Percentiles rank a stretch among this genome's conserved stretches.
Conservation (phyloP, 768 basidiomycete genomes). For the Amanita rubescens region DNA sequence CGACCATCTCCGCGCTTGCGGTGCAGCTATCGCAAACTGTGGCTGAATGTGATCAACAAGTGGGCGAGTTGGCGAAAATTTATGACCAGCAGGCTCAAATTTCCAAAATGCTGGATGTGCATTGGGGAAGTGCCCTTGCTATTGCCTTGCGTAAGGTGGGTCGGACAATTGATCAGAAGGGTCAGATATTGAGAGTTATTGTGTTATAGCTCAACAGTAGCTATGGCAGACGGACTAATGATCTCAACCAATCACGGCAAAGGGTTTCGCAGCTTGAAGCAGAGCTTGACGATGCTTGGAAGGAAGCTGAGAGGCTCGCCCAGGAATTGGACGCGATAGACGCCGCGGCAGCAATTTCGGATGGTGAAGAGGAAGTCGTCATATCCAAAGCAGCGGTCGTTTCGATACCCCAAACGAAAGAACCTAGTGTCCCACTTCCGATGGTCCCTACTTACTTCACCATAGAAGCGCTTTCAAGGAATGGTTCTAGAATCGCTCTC, state of each 20-base stretch:
- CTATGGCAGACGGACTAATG: conserved; percentile 56
- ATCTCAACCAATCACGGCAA: conserved; percentile 41
- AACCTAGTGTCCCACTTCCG: conserved; percentile 6
- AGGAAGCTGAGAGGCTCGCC: conserved; percentile 66
- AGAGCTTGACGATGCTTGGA: conserved; percentile 78
- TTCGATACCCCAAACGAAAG: conserved; percentile 23
- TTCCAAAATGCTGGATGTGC: conserved; percentile 48
- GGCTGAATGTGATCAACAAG: conserved; percentile 48
- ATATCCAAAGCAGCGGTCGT: conserved; percentile 44
- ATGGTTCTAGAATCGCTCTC: conserved; percentile 1
- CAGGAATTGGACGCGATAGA: conserved; percentile 63
- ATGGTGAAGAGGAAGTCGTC: conserved; percentile 29
- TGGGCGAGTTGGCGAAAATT: conserved; percentile 50
- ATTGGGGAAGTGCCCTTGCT: conserved; percentile 70
- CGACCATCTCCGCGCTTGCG: conserved; percentile 35
- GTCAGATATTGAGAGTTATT: neutral
- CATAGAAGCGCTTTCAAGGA: conserved; percentile 6
- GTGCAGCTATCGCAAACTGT: conserved; percentile 55
- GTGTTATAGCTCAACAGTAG: conserved; percentile 52
- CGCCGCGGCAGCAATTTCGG: conserved; percentile 21
- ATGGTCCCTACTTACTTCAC: conserved; percentile 12
- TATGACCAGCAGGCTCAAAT: conserved; percentile 63
- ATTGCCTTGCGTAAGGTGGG: conserved; percentile 66
- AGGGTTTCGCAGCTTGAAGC: conserved; percentile 52
- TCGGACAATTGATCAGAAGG: neutral